Conservation (phyloP, 2,329 filamentous ascomycete genomes). For the Sporothrix luriei region DNA sequence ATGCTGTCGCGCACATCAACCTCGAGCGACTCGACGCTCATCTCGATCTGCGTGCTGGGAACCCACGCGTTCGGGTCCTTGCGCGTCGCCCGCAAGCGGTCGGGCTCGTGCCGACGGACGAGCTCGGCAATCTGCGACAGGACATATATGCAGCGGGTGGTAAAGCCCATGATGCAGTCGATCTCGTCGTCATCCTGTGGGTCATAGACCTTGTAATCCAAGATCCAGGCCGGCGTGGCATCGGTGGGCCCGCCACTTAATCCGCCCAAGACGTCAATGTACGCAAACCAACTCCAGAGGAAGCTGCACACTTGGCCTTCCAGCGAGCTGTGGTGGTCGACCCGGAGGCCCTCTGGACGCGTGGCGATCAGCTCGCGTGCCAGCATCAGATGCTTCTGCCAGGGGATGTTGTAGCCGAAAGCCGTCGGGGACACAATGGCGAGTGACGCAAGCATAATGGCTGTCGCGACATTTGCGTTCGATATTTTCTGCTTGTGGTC, state of each 20-base stretch:
- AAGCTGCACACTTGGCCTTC: constrained; percentile 69
- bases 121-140: constrained; percentile 73
- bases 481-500: constrained; percentile 65
- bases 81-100: constrained; percentile 28
- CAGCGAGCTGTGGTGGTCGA: constrained; percentile 53
- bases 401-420: constrained; percentile 77
- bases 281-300: constrained; percentile 79
- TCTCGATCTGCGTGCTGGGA: constrained; percentile 57
- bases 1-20: constrained; percentile 62
- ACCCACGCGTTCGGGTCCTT: constrained; percentile 50
- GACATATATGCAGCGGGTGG: constrained; percentile 68
- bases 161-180: constrained; percentile 81
- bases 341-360: constrained; percentile 52
- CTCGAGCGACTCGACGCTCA: constrained; percentile 62
- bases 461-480: constrained; percentile 73
- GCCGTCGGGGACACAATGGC: constrained; percentile 82
- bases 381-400: constrained; percentile 76
- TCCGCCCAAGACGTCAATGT: constrained; percentile 77
- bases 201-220: constrained; percentile 55
- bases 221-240: constrained; percentile 55
- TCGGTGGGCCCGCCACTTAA: constrained; percentile 61
- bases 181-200: constrained; percentile 66
- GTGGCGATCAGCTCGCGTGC: constrained; percentile 74
- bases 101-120: constrained; percentile 64
- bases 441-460: constrained; percentile 81